Evolutionary conservation across 257 asterid species (phyloP).

Genomic region (Gentiana straminea): DNA sequence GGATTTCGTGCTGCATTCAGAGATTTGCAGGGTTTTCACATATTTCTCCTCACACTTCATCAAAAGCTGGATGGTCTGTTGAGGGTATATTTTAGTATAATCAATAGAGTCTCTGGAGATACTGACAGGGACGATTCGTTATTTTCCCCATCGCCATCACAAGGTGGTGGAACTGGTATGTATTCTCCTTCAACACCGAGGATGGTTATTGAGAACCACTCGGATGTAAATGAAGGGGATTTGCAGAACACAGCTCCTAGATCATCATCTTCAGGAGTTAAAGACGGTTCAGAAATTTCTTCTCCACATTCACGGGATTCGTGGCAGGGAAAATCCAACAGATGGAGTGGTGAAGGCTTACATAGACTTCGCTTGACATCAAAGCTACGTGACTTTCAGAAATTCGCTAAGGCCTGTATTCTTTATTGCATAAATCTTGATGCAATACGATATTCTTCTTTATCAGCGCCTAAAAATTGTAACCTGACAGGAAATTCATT

Average conservation of each 20-base stretch:
- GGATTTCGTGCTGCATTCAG: slow-evolving; percentile 89
- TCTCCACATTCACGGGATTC: slow-evolving; percentile 72
- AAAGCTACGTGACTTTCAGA: slow-evolving; percentile 88
- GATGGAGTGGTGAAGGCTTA: slow-evolving; percentile 59
- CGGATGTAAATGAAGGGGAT: slow-evolving; percentile 52
- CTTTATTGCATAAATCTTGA: neutral
- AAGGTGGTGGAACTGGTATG: slow-evolving; percentile 24
- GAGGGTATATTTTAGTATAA: slow-evolving; percentile 54
- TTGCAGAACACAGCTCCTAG: slow-evolving; percentile 35
- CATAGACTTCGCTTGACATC: slow-evolving; percentile 80
- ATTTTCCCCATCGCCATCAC: slow-evolving; percentile 57
- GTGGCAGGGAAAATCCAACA: slow-evolving; percentile 55
- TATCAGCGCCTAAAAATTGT: neutral
- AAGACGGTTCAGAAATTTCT: slow-evolving; percentile 53
- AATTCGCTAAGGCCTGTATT: slow-evolving; percentile 71
- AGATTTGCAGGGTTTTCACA: slow-evolving; percentile 93
- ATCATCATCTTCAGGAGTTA: slow-evolving; percentile 46
- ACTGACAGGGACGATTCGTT: slow-evolving; percentile 58
- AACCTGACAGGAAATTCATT: slow-evolving; percentile 2
- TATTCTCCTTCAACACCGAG: slow-evolving; percentile 48
- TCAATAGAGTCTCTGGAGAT: slow-evolving; percentile 52
- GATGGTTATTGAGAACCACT: slow-evolving; percentile 24
- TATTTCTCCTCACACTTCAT: slow-evolving; percentile 84
- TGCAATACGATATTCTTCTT: neutral
- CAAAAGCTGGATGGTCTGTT: slow-evolving; percentile 75